phyloP scores from a whole-genome alignment of 441 rosid genomes.

The Bruguiera hainesii region DNA sequence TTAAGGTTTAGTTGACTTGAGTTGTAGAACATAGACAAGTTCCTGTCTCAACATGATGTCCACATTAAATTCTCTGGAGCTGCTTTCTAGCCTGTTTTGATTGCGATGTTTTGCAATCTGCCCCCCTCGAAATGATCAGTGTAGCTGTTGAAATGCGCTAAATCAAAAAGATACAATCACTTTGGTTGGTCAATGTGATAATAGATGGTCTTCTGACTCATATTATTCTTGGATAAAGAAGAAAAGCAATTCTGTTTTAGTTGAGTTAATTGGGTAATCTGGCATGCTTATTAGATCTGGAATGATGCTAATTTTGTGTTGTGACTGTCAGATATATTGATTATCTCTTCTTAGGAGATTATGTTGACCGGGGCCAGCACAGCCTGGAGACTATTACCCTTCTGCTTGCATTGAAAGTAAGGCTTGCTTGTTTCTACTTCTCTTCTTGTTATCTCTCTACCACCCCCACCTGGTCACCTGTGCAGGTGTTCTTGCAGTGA shows the following conservation, averaged over 20 bases:
- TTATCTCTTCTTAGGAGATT: conserved; percentile 98
- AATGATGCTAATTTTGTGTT: conserved; percentile 24
- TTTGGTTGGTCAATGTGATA: not conserved
- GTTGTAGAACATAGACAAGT: no score
- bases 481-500: not conserved
- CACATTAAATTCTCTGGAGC: no score
- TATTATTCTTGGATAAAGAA: not conserved
- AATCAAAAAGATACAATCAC: not conserved
- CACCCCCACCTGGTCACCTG: not conserved
- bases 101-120: not conserved
- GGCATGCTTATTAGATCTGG: not conserved
- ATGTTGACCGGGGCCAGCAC: conserved; percentile 99
- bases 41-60: no score
- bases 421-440: conserved; percentile 8
- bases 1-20: no score
- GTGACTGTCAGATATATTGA: conserved; percentile 80
- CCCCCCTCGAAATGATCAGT: not conserved
- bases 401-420: conserved; percentile 95
- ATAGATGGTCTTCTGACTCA: not conserved
- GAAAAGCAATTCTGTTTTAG: not conserved
- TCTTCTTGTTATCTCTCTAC: not conserved
- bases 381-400: conserved; percentile 94
- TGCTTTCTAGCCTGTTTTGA: no score
- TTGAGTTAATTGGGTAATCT: not conserved
- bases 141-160: not conserved